Conservation (phyloP, 352 stramenopile genomes). For the Phytopythium ostracodes region DNA sequence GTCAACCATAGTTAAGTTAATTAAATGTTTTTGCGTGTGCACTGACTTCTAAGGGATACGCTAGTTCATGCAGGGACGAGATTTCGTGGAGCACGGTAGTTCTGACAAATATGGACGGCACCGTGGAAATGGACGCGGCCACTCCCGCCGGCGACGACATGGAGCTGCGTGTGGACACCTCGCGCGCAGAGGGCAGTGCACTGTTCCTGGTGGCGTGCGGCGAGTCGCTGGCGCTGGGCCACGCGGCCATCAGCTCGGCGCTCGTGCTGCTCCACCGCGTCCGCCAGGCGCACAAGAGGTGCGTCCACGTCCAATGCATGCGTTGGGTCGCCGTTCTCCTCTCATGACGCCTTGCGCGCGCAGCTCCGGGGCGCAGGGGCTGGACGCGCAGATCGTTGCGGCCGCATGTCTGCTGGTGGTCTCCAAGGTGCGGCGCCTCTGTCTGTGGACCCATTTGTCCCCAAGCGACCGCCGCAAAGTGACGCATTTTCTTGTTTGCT, state of each 20-base stretch:
- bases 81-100: not conserved
- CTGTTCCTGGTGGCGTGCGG: conserved; percentile 7
- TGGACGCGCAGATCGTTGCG: conserved; percentile 8
- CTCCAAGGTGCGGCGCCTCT: conserved; percentile 12
- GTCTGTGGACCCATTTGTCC: not conserved
- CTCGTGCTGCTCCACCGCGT: conserved; percentile 7
- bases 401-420: conserved; percentile 12
- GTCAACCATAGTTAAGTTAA: too few species aligned
- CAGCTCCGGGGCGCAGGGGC: not conserved
- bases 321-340: not conserved
- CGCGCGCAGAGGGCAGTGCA: not conserved
- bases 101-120: not conserved
- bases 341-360: not conserved
- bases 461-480: not conserved
- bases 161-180: not conserved
- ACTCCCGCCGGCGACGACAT: not conserved
- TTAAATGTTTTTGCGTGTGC: too few species aligned
- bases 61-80: too few species aligned
- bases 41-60: not conserved
- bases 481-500: not conserved
- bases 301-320: not conserved
- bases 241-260: conserved; percentile 1
- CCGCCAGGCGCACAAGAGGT: not conserved
- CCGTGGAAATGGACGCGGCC: not conserved
- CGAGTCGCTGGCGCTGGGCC: conserved; percentile 5